Conservation (phyloP, 139 green algal species). For the Tetradesmus lagerheimii region DNA sequence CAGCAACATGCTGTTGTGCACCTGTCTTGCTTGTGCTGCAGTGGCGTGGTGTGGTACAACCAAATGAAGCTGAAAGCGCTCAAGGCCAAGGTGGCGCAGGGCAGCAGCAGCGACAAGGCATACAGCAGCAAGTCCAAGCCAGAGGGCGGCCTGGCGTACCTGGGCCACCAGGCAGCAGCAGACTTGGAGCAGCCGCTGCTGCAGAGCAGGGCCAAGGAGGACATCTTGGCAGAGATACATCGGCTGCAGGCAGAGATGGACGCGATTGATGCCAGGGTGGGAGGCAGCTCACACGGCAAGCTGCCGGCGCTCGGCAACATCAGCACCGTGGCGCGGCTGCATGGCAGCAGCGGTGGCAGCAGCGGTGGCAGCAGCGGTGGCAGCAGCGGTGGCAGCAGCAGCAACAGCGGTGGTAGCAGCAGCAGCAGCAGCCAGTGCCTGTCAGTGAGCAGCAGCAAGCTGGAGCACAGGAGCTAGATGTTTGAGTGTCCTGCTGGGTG, state of each 20-base stretch:
- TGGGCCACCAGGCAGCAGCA: not conserved
- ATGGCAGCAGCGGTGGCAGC: not conserved
- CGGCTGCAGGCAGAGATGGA: conserved; percentile 68
- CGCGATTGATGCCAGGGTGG: conserved; percentile 51
- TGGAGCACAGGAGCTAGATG: not conserved
- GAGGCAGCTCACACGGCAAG: not conserved
- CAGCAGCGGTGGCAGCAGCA: not conserved
- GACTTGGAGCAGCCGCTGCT: not conserved
- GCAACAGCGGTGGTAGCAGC: not conserved
- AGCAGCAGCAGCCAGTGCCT: not conserved
- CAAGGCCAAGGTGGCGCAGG: conserved; percentile 58
- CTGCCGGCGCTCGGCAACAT: not conserved
- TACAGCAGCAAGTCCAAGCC: not conserved
- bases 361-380: not conserved
- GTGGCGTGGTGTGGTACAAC: conserved; percentile 77
- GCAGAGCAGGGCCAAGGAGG: conserved; percentile 64
- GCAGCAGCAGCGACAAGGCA: not conserved
- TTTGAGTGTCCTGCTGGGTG: not conserved
- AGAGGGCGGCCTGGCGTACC: not conserved
- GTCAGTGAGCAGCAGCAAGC: not conserved
- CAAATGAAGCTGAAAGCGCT: conserved; percentile 84
- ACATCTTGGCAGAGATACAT: conserved; percentile 70
- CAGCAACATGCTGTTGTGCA: not conserved
- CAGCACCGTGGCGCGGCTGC: not conserved
- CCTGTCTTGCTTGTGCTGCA: not conserved